Evolutionary conservation across 1,284 basidiomycete genomes (phyloP), one percentile per base, ranked within the genome.

Genomic region (Ganoderma meredithae): DNA sequence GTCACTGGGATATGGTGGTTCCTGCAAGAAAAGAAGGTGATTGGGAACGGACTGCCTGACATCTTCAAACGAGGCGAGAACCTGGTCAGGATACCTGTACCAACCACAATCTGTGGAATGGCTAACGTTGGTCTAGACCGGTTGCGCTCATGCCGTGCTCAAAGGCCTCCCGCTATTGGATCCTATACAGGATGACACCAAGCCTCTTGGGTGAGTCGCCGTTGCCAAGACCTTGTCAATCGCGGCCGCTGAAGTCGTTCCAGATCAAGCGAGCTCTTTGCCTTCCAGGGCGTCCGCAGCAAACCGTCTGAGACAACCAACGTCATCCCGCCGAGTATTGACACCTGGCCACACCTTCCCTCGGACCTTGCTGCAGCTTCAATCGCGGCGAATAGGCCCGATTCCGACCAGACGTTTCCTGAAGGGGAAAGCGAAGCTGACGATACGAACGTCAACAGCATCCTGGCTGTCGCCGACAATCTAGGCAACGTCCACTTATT

Each of bases 211-310:
- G 92, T 93, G 79, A 64, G 81, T 75, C 22, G 22, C 39, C 7
- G 58, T 39, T 36, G 22, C 39, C 22, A 19, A 19, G 7, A 58
- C 5, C 10, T 22, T 66, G 22, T 41, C 39, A 25, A 40, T 65
- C 43, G 43, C 22, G 55, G 43, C 44, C 49, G 66, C 39, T 60
- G 8, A 56, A 4, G 17, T 47, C 17, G 53, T 36, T 63, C 53
- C 76, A 94, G 92, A 67, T 88, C 90, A 12, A 89, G 87, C 64
- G 90, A 94, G 78, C 78, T 93, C 47, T 94, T 94, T 76, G 90
- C 90, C 44, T 94, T 94, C 76, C 89, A 92, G 79, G 88, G 88
- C 40, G 86, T 85, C 10, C 87, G 89, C 66, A 86, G 86, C 13
- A 84, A 83, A 49, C 71, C 81, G 47, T 75, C 78, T 41, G 78